phyloP scores from a whole-genome alignment of 176 grass and related monocot genomes.

The Oryza glumipatula region DNA sequence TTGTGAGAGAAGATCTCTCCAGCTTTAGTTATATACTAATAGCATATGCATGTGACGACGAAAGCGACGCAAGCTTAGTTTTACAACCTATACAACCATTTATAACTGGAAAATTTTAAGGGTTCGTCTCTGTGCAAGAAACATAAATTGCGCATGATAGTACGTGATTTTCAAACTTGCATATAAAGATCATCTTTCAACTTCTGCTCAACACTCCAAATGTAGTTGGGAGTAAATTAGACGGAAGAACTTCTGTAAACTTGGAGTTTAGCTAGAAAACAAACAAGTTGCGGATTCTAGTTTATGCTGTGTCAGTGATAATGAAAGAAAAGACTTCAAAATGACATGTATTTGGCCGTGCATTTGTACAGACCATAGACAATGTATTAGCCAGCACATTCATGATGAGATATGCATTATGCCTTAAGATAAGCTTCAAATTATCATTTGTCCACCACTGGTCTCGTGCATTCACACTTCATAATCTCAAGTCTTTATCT shows the following conservation, averaged over 20 bases:
- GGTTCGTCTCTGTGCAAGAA: neutral
- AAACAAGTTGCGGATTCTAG: neutral
- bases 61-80: neutral
- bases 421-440: slow-evolving; percentile 29
- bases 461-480: slow-evolving; percentile 51
- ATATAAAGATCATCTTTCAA: neutral
- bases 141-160: neutral
- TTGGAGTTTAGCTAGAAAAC: slow-evolving; percentile 10
- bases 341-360: slow-evolving; percentile 21
- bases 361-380: neutral
- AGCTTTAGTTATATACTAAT: neutral
- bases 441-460: neutral
- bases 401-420: slow-evolving; percentile 13
- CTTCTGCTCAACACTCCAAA: neutral
- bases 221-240: neutral
- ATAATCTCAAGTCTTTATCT: neutral
- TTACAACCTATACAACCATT: neutral
- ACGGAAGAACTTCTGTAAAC: neutral
- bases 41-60: neutral
- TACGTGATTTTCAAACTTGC: neutral
- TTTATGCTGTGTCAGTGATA: slow-evolving; percentile 10
- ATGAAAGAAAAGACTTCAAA: slow-evolving; percentile 33
- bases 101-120: neutral
- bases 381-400: neutral
- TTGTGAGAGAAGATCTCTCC: neutral